Evolutionary conservation across 78 protist species (phyloP), one percentile per base, ranked within the genome.

Genomic region (Trichosphaerium sp.): DNA sequence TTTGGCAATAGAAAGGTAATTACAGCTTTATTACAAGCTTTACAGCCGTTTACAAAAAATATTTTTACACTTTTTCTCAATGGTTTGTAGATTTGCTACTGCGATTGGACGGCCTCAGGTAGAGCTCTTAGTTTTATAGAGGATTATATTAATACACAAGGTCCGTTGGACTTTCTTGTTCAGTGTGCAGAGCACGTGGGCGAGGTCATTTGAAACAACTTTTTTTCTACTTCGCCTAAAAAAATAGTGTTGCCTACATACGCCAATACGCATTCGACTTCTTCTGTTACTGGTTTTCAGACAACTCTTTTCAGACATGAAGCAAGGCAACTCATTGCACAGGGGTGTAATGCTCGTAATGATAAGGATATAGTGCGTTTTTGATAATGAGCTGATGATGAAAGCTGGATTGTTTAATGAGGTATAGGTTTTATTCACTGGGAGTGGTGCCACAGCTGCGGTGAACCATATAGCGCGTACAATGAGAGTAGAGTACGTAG

Each of bases 251-350:
- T 89, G 71, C 91, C 96, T 5, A 18, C 60, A 32, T 91, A 91
- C 78, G 96, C 82, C 29, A 91, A 91, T 61, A 85, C 96, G 28
- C 96, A 91, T 68, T 79, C 96, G n/a, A 41, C 73, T 10, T 67
- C 85, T 12, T 70, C 85, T 18, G 60, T 52, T 31, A 82, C 91
- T 1, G 88, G 89, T 7, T n/a, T 25, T 12, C 93, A 86, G 56
- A 73, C 89, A 14, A 57, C 88, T 7, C 21, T n/a, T 32, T 77
- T 61, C 41, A 74, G 89, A 18, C 59, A 69, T 23, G 90, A 87
- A n/a, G 87, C 92, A 0, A 44, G 92, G 15, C 55, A 15, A 4
- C 74, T 86, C 37, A 49, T 87, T 23, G 47, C 15, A 10, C 26
- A 63, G 12, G 32, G 55, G 40, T 34, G 54, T 11, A 28, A 69